Evolutionary conservation across 2,329 filamentous ascomycete genomes (phyloP).

Genomic region (Hymenoscyphus fructigenus): DNA sequence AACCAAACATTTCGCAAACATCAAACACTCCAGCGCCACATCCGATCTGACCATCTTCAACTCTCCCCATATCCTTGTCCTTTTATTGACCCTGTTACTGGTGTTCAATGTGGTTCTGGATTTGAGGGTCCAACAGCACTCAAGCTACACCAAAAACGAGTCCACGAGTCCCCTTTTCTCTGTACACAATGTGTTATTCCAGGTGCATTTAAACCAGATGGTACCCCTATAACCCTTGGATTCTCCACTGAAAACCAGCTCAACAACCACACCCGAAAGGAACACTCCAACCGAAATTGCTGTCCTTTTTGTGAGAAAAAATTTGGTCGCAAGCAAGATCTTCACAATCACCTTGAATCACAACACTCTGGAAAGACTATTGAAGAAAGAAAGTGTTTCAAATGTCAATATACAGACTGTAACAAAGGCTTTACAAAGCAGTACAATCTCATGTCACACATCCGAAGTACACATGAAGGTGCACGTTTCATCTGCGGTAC

Average conservation of each 20-base stretch:
- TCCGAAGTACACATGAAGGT: constrained; percentile 74
- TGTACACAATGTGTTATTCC: constrained; percentile 68
- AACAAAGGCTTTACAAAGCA: constrained; percentile 75
- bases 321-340: constrained; percentile 64
- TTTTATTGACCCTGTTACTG: constrained; percentile 52
- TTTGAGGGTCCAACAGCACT: constrained; percentile 75
- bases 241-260: constrained; percentile 74
- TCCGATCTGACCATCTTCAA: constrained; percentile 72
- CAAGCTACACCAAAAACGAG: constrained; percentile 66
- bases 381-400: constrained; percentile 62
- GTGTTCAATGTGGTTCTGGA: constrained; percentile 59
- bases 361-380: constrained; percentile 65
- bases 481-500: constrained; percentile 77
- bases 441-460: constrained; percentile 79
- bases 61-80: constrained; percentile 71
- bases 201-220: constrained; percentile 37
- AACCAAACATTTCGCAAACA: constrained; percentile 82
- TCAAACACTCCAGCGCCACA: constrained; percentile 79
- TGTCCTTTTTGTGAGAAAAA: constrained; percentile 73
- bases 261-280: constrained; percentile 68
- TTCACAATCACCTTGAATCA: constrained; percentile 77
- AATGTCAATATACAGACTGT: constrained; percentile 69
- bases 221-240: constrained; percentile 46
- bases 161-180: constrained; percentile 72
- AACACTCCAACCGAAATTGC: constrained; percentile 57